These are phyloP conservation scores for Melanomma pulvis-pyrius DNA, from an alignment of 495 filamentous ascomycete genomes.

Conservation along the genomic window DNA sequence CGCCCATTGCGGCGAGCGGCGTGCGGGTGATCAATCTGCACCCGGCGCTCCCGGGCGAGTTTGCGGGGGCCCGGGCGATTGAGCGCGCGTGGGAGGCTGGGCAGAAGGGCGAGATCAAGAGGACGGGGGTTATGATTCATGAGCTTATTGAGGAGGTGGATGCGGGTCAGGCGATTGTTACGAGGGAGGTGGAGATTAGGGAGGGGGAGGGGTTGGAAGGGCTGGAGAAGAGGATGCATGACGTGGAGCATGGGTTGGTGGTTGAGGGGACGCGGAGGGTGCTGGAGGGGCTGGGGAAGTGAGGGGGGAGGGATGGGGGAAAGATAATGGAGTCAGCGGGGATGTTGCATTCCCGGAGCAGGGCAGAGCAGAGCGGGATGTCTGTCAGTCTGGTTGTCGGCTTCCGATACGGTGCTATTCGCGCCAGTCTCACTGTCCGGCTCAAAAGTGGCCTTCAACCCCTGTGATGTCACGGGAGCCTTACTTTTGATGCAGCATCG, in stretches of 20 bases:
- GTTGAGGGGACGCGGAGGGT: constrained; percentile 42
- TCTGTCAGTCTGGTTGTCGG: too few species aligned
- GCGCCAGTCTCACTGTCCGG: too few species aligned
- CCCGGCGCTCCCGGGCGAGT: constrained; percentile 73
- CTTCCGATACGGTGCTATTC: too few species aligned
- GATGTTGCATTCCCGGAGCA: neutral
- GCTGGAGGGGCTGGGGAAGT: constrained; percentile 26
- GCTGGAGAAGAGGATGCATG: constrained; percentile 43
- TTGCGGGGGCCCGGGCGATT: constrained; percentile 80
- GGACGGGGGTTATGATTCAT: constrained; percentile 93
- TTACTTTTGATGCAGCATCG: too few species aligned
- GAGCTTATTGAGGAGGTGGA: constrained; percentile 86
- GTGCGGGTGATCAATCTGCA: constrained; percentile 86
- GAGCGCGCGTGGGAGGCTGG: constrained; percentile 76
- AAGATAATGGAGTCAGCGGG: neutral
- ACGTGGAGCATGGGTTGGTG: constrained; percentile 43
- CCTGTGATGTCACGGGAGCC: too few species aligned
- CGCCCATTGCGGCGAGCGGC: constrained; percentile 60
- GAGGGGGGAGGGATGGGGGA: neutral
- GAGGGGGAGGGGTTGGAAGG: constrained; percentile 51
- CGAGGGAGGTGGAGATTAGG: constrained; percentile 69
- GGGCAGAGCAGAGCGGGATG: too few species aligned
- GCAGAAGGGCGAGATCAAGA: constrained; percentile 68
- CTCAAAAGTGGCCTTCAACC: too few species aligned
- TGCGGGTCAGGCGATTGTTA: constrained; percentile 73